These are phyloP conservation scores for Ogataea trehaloabstinens DNA, from an alignment of 805 yeast genomes.

Conservation along the genomic window DNA sequence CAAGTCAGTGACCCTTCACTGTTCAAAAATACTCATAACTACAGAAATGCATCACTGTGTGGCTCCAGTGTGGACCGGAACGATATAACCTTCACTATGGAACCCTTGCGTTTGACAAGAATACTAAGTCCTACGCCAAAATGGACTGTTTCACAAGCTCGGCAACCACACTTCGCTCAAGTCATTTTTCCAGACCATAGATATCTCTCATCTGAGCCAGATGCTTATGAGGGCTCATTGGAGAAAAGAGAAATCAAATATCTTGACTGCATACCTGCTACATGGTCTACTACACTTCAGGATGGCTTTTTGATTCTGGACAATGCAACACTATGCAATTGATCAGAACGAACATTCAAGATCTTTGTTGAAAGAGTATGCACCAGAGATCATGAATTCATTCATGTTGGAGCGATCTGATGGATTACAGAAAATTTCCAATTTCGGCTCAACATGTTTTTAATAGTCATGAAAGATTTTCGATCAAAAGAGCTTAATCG, in stretches of 20 bases:
- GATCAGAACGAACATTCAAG: too few relatives aligned
- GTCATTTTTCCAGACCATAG: constrained; percentile 20
- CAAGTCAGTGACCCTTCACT: constrained; percentile 25
- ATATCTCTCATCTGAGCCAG: background rate
- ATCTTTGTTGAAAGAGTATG: too few relatives aligned
- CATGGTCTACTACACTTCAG: constrained; percentile 5
- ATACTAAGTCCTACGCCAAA: background rate
- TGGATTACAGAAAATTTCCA: too few relatives aligned
- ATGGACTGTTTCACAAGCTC: constrained; percentile 12
- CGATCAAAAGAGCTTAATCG: too few relatives aligned
- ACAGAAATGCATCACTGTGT: constrained; percentile 18
- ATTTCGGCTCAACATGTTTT: too few relatives aligned
- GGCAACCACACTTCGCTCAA: constrained; percentile 15
- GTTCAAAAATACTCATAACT: constrained; percentile 16
- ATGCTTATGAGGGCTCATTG: background rate
- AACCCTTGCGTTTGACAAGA: background rate
- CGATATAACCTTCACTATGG: constrained; percentile 1
- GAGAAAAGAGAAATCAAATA: constrained; percentile 1
- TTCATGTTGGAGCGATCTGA: too few relatives aligned
- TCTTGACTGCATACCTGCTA: constrained; percentile 5
- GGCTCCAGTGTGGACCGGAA: constrained; percentile 7
- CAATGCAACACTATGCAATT: background rate
- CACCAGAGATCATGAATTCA: too few relatives aligned
- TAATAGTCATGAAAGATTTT: too few relatives aligned
- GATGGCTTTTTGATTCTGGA: background rate